Evolutionary conservation across 2,329 filamentous ascomycete species (phyloP).

Genomic region (Plenodomus lindquistii): DNA sequence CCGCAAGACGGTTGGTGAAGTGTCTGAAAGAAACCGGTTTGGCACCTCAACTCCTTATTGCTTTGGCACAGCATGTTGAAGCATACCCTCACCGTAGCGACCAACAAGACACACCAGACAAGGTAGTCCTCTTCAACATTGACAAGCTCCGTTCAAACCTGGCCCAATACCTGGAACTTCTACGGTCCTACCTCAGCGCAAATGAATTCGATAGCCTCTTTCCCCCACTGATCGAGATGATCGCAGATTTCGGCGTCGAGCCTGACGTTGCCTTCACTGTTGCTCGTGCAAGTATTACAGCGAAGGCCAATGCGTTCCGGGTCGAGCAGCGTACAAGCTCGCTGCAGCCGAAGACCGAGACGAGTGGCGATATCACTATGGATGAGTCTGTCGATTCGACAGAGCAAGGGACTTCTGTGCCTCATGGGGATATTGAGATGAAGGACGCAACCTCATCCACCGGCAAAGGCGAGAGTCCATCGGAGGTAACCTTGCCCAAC

Average conservation of each 20-base stretch:
- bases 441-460: conserved; percentile 30
- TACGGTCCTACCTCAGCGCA: conserved; percentile 76
- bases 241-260: conserved; percentile 78
- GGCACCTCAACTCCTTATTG: conserved; percentile 81
- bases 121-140: conserved; percentile 82
- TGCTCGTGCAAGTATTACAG: conserved; percentile 68
- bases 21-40: conserved; percentile 77
- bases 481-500: conserved; percentile 2
- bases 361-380: conserved; percentile 58
- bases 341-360: conserved; percentile 11
- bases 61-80: conserved; percentile 87
- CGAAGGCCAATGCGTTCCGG: conserved; percentile 45
- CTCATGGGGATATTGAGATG: conserved; percentile 46
- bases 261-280: conserved; percentile 84
- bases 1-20: conserved; percentile 78
- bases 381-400: conserved; percentile 21
- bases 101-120: conserved; percentile 79
- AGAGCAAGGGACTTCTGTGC: conserved; percentile 6
- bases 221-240: conserved; percentile 73
- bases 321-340: conserved; percentile 33
- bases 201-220: conserved; percentile 79
- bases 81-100: conserved; percentile 78
- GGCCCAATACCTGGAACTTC: conserved; percentile 84
- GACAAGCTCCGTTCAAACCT: conserved; percentile 89
- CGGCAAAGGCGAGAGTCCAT: conserved; percentile 2